Evolutionary conservation across 768 basidiomycete species (phyloP).

Genomic region (Agrocybe pediades): DNA sequence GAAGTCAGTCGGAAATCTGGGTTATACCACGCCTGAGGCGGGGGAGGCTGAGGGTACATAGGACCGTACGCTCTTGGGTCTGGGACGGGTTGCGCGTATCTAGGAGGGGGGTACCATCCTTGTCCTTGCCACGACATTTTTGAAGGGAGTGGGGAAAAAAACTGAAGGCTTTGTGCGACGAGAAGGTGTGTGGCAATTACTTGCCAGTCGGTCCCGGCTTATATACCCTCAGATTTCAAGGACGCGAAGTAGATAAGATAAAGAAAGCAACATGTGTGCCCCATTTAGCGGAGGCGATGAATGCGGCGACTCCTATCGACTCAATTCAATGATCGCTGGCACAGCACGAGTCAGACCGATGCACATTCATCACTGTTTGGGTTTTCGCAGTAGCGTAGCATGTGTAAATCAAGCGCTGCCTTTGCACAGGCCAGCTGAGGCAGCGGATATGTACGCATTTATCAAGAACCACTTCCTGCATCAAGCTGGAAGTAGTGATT

Average conservation of each 20-base stretch:
- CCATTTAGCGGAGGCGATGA: conserved; percentile 2
- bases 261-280: not conserved
- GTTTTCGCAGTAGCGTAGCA: too few relatives aligned
- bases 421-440: too few relatives aligned
- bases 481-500: too few relatives aligned
- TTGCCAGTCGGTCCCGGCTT: not conserved
- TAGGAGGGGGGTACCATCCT: conserved; percentile 3
- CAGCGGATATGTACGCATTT: too few relatives aligned
- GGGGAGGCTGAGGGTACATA: not conserved
- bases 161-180: not conserved
- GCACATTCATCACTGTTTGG: too few relatives aligned
- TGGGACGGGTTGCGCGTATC: not conserved
- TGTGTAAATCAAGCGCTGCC: too few relatives aligned
- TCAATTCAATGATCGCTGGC: too few relatives aligned
- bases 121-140: conserved; percentile 3
- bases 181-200: not conserved
- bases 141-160: not conserved
- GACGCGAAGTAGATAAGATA: not conserved
- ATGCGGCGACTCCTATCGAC: not conserved
- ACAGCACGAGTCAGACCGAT: not conserved
- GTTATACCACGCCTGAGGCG: conserved; percentile 4
- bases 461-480: too few relatives aligned
- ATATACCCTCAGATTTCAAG: conserved; percentile 1
- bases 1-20: not conserved
- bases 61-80: conserved; percentile 3